Evolutionary conservation across 495 filamentous ascomycete species (phyloP).

Genomic region (Penicillium desertorum): DNA sequence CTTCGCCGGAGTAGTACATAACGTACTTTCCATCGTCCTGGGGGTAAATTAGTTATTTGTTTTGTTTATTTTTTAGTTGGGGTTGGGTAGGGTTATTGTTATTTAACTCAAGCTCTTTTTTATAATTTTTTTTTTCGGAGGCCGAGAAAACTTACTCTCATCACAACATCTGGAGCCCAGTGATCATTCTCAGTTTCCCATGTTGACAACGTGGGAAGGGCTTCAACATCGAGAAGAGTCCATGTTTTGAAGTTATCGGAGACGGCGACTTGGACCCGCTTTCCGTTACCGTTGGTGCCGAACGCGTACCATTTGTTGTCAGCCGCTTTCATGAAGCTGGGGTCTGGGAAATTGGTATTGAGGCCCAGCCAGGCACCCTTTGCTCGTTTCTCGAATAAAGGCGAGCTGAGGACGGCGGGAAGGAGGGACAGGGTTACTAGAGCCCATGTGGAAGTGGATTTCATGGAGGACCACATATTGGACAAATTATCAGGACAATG

Average conservation of each 20-base stretch:
- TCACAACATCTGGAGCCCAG: slow-evolving; percentile 45
- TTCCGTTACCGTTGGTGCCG: slow-evolving; percentile 38
- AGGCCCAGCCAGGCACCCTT: slow-evolving; percentile 32
- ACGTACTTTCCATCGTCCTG: slow-evolving; percentile 52
- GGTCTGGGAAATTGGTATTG: slow-evolving; percentile 40
- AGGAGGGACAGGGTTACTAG: slow-evolving; percentile 14
- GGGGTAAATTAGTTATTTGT: slow-evolving; percentile 2
- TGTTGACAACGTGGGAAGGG: slow-evolving; percentile 33
- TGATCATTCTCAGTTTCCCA: slow-evolving; percentile 37
- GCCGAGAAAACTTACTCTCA: neutral
- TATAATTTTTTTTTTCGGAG: neutral
- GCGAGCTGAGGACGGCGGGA: slow-evolving; percentile 15
- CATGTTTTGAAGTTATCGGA: slow-evolving; percentile 38
- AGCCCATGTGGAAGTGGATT: slow-evolving; percentile 13
- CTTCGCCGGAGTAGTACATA: slow-evolving; percentile 59
- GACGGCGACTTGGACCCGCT: slow-evolving; percentile 36
- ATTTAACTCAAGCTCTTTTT: slow-evolving; percentile 5
- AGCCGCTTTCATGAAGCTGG: slow-evolving; percentile 32
- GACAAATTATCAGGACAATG: neutral
- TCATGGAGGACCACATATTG: slow-evolving; percentile 14
- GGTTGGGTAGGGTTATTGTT: neutral
- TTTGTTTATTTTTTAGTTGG: no score
- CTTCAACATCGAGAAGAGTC: slow-evolving; percentile 40
- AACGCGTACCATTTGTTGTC: slow-evolving; percentile 44
- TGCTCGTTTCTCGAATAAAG: slow-evolving; percentile 20